Base-by-base conservation (phyloP, 495 filamentous ascomycete genomes). In the Podospora sp. region DNA sequence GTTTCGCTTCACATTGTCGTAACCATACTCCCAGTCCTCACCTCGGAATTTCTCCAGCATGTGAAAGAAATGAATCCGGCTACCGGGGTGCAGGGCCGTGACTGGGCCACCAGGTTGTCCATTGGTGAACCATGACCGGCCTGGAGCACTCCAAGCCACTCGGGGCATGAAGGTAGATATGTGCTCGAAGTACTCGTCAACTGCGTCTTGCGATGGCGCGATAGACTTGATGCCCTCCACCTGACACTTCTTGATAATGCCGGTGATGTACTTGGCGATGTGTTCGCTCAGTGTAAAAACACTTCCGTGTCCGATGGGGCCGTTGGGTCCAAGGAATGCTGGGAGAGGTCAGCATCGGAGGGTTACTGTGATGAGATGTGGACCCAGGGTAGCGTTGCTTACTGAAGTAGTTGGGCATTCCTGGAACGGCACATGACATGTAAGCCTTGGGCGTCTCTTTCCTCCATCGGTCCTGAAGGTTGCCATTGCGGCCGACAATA, bases 401-500 rank as follows among this genome's bases (percentile, higher is more conserved):
- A 83, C 81, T 79, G 64, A 85, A 82, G 69, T 83, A 83, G 55
- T 84, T 84, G 6, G 82, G 82, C 24, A 83, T 70, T 11, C 76
- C 77, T 2, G 76, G 61, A 0, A 83, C 74, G 12, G 82, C 82
- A 68, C 77, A 79, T 7, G 78, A 81, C 78, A 83, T 78, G 53
- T 84, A 84, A 29, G 77, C 75, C 66, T 75, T 76, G 18, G 81
- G 80, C 11, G 68, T 70, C 8, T 77, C 74, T 9, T 71, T 69
- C 24, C 55, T 69, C 76, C 81, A 80, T 16, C 21, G 66, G 27
- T 83, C 77, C 62, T 83, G 81, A 51, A 84, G 72, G 59, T 83
- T 82, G 9, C 87, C 78, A 7, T 81, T 76, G 56, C 84, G 78
- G 16, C 85, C 83, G 21, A 86, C 76, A 63, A 90, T 79, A 2